Percentiles rank a stretch among this genome's conserved stretches.
These are phyloP conservation scores for Apiospora koreana DNA, from an alignment of 2,329 filamentous ascomycete species.

Conservation along the genomic window DNA sequence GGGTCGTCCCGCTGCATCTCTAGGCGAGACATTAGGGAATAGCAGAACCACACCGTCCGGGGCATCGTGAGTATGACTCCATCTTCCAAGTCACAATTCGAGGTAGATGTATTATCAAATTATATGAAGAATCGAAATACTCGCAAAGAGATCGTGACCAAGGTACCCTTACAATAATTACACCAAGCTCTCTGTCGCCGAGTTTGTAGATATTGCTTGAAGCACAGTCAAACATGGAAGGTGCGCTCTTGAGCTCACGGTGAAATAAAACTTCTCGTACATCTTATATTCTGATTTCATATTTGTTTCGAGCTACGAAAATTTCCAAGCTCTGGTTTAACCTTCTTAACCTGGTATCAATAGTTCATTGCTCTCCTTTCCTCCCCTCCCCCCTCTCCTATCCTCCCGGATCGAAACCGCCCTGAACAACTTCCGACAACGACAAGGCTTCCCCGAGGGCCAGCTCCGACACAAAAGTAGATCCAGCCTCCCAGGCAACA, in stretches of 20 bases:
- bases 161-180: too few species aligned
- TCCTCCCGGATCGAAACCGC: not conserved
- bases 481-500: constrained; percentile 12
- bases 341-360: constrained; percentile 31
- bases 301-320: not conserved
- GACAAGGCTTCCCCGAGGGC: not conserved
- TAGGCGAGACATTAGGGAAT: not conserved
- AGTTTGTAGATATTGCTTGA: not conserved
- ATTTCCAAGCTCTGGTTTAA: not conserved
- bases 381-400: not conserved
- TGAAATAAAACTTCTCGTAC: constrained; percentile 24
- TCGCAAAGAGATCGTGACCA: not conserved
- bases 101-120: too few species aligned
- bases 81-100: too few species aligned
- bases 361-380: constrained; percentile 27
- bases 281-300: constrained; percentile 23
- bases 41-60: not conserved
- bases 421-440: not conserved
- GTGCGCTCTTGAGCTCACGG: constrained; percentile 17
- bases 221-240: not conserved
- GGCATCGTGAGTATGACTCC: too few species aligned
- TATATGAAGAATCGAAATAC: too few species aligned
- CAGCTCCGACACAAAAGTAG: constrained; percentile 6
- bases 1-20: not conserved
- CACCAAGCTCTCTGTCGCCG: too few species aligned